phyloP scores from a whole-genome alignment of 352 stramenopile species.

The Albugo laibachii region DNA sequence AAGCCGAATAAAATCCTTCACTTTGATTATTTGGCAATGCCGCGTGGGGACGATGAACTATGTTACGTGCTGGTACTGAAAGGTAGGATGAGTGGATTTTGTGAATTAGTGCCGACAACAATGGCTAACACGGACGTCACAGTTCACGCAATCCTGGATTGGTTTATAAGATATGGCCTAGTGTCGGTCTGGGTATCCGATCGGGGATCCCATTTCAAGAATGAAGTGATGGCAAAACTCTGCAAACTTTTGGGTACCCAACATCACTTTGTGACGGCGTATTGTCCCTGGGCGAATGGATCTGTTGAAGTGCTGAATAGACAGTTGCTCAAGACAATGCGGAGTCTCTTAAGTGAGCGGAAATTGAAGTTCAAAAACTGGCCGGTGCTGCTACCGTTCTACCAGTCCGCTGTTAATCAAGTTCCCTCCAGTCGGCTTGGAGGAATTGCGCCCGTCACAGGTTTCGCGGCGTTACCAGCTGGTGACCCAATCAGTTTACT shows the following conservation, averaged over 20 bases:
- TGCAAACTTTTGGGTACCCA: slow-evolving; percentile 3
- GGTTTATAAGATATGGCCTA: slow-evolving; percentile 10
- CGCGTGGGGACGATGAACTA: too few species aligned
- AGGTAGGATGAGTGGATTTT: slow-evolving; percentile 13
- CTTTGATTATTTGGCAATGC: slow-evolving; percentile 18
- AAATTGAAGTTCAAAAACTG: slow-evolving; percentile 3
- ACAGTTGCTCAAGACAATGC: slow-evolving; percentile 4
- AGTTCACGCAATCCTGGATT: background rate
- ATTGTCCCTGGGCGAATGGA: too few species aligned
- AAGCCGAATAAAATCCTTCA: slow-evolving; percentile 16
- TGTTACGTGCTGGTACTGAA: slow-evolving; percentile 11
- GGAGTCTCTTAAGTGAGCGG: slow-evolving; percentile 8
- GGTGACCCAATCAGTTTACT: background rate
- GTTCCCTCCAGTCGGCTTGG: slow-evolving; percentile 6
- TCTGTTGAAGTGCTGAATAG: slow-evolving; percentile 15
- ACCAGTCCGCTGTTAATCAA: slow-evolving; percentile 12
- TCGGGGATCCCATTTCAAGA: too few species aligned
- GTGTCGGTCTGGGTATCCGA: slow-evolving; percentile 11
- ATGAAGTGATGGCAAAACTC: slow-evolving; percentile 8
- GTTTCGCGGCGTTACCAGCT: slow-evolving; percentile 9
- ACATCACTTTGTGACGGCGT: slow-evolving; percentile 14
- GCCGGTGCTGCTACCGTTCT: slow-evolving; percentile 7
- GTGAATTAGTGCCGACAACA: slow-evolving; percentile 6
- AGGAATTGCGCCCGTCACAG: slow-evolving; percentile 9
- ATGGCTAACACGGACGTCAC: background rate